Percentiles rank a stretch among this genome's conserved stretches.
phyloP scores from a whole-genome alignment of 2,329 filamentous ascomycete species.

The Fusarium pseudograminearum region DNA sequence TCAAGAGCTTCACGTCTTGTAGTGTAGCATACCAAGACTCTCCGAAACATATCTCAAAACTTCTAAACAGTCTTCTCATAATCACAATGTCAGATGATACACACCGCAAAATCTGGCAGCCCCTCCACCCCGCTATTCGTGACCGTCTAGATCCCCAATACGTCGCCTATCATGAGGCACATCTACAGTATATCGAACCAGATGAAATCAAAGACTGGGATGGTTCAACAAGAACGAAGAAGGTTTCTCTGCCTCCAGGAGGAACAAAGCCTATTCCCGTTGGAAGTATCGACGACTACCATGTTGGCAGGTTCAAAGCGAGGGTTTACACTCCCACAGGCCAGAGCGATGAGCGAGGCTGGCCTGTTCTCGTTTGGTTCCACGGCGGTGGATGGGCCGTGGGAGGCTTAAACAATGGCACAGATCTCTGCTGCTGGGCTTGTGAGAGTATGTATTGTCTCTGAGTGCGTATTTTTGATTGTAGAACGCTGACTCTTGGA shows the following conservation, averaged over 20 bases:
- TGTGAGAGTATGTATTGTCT: conserved; percentile 46
- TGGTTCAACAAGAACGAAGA: conserved; percentile 44
- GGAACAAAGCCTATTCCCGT: conserved; percentile 46
- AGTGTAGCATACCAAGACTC: conserved; percentile 1
- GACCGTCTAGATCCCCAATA: conserved; percentile 54
- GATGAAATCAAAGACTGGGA: conserved; percentile 53
- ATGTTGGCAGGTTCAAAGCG: conserved; percentile 47
- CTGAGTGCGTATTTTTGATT: not conserved
- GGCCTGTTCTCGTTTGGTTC: conserved; percentile 56
- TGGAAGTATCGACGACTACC: conserved; percentile 46
- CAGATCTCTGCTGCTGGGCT: conserved; percentile 50
- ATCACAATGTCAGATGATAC: conserved; percentile 11
- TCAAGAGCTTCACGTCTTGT: not conserved
- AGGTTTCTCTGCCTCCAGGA: conserved; percentile 45
- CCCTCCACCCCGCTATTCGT: conserved; percentile 51
- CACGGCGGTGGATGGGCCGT: conserved; percentile 57
- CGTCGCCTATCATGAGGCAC: conserved; percentile 53
- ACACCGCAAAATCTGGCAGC: conserved; percentile 47
- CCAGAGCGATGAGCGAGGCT: conserved; percentile 44
- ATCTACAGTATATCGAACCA: conserved; percentile 53
- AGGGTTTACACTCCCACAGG: conserved; percentile 51
- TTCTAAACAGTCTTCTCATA: not conserved
- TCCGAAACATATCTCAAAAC: conserved; percentile 2
- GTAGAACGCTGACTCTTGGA: conserved; percentile 7
- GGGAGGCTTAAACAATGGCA: conserved; percentile 52